Evolutionary conservation across 768 basidiomycete species (phyloP).

Genomic region (Erythrobasidium yunnanense): DNA sequence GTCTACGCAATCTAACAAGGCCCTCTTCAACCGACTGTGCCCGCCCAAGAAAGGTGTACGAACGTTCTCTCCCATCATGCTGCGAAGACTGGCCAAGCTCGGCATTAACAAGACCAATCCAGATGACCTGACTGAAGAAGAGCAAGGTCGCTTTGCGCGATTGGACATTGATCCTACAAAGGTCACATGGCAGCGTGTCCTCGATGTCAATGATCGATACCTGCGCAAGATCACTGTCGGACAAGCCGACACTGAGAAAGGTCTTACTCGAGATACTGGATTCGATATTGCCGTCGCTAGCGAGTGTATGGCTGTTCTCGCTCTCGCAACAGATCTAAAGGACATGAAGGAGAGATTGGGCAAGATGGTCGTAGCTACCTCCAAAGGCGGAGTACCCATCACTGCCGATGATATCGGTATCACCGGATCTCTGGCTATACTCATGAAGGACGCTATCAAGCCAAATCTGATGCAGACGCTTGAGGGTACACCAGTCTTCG

Average conservation of each 20-base stretch:
- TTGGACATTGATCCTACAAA: conserved; percentile 81
- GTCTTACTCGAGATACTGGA: conserved; percentile 74
- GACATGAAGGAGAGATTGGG: conserved; percentile 88
- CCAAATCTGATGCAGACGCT: conserved; percentile 98
- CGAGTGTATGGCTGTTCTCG: conserved; percentile 96
- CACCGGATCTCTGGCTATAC: conserved; percentile 84
- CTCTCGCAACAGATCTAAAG: conserved; percentile 69
- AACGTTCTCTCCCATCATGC: conserved; percentile 89
- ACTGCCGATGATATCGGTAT: conserved; percentile 95
- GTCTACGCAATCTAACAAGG: conserved; percentile 88
- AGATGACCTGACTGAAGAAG: conserved; percentile 80
- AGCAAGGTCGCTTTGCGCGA: conserved; percentile 76
- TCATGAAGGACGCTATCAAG: conserved; percentile 98
- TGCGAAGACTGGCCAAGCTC: conserved; percentile 86
- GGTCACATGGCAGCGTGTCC: conserved; percentile 91
- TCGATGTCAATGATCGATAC: conserved; percentile 95
- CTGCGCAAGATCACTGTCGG: conserved; percentile 86
- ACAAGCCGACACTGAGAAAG: conserved; percentile 78
- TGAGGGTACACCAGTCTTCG: conserved; percentile 96
- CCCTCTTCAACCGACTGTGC: conserved; percentile 79
- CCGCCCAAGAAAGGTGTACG: conserved; percentile 87
- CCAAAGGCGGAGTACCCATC: conserved; percentile 77
- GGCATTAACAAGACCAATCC: conserved; percentile 91
- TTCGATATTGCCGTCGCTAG: conserved; percentile 97
- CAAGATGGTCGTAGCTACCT: conserved; percentile 91